These are phyloP conservation scores for Botrytis hyacinthi DNA, from an alignment of 2,329 filamentous ascomycete genomes.

Conservation along the genomic window DNA sequence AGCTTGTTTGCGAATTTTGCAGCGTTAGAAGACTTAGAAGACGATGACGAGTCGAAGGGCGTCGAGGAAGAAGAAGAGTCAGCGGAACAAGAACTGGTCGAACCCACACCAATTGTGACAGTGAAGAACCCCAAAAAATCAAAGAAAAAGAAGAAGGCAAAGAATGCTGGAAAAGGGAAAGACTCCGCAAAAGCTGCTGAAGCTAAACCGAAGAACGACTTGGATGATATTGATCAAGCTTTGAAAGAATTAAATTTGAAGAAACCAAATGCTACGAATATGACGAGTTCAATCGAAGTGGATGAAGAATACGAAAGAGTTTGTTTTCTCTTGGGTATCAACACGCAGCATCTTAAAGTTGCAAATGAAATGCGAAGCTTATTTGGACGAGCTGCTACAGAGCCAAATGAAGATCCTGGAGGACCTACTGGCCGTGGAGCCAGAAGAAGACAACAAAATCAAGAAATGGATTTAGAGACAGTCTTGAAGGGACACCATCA, in stretches of 20 bases:
- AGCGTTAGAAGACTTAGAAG: conserved; percentile 43
- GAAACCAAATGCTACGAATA: conserved; percentile 24
- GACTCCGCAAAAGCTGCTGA: conserved; percentile 24
- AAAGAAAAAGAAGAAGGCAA: conserved; percentile 46
- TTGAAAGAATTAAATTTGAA: conserved; percentile 57
- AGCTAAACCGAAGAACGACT: conserved; percentile 36
- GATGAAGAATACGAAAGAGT: conserved; percentile 44
- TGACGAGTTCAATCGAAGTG: conserved; percentile 32
- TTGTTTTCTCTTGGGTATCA: conserved; percentile 57
- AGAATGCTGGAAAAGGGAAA: conserved; percentile 30
- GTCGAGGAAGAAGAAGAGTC: conserved; percentile 37
- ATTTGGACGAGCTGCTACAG: conserved; percentile 63
- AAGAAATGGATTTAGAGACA: conserved; percentile 44
- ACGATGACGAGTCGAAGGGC: conserved; percentile 38
- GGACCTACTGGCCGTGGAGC: conserved; percentile 40
- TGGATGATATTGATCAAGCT: conserved; percentile 67
- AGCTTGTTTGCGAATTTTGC: conserved; percentile 56
- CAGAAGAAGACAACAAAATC: conserved; percentile 43
- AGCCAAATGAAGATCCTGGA: conserved; percentile 52
- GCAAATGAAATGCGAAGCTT: conserved; percentile 85
- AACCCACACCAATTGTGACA: conserved; percentile 31
- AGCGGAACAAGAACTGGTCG: conserved; percentile 36
- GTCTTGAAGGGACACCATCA: conserved; percentile 43
- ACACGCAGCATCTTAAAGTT: conserved; percentile 75
- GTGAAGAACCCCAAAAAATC: conserved; percentile 55